Percentiles rank a stretch among this genome's conserved stretches.
Evolutionary conservation across 2,329 filamentous ascomycete species (phyloP).

Genomic region (Ophiostoma sp.): DNA sequence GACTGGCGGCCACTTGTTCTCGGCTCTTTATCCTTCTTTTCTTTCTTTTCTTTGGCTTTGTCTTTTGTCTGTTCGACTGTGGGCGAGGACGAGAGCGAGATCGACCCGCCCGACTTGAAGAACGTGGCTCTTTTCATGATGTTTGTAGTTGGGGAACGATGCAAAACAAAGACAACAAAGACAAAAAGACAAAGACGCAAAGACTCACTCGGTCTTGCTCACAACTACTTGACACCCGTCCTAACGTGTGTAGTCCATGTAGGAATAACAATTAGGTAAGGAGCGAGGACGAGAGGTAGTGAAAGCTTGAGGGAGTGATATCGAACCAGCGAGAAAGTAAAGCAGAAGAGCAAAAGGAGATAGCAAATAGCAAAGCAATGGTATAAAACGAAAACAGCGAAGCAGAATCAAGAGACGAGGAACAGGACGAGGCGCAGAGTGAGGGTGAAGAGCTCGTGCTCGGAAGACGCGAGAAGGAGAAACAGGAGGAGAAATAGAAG

Average conservation of each 20-base stretch:
- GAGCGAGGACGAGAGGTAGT: not conserved
- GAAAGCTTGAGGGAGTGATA: not conserved
- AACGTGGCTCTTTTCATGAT: conserved; percentile 31
- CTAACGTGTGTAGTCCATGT: not conserved
- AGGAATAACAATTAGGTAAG: not conserved
- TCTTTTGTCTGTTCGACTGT: conserved; percentile 33
- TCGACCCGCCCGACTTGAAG: conserved; percentile 39
- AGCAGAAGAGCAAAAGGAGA: not conserved
- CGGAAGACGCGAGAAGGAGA: not conserved
- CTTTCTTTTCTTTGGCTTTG: not conserved
- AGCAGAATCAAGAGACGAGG: not conserved
- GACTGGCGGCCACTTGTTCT: conserved; percentile 37
- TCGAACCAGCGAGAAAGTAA: conserved; percentile 9
- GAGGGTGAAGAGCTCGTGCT: not conserved
- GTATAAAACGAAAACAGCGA: not conserved
- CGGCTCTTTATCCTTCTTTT: not conserved
- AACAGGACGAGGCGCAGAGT: not conserved
- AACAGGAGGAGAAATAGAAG: not conserved
- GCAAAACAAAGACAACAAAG: too few species aligned
- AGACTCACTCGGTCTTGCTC: not conserved
- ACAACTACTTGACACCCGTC: conserved; percentile 3
- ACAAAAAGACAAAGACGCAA: not conserved
- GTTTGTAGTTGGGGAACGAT: not conserved
- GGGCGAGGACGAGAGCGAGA: conserved; percentile 31
- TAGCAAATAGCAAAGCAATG: not conserved